A percentile compares a stretch with the other conserved stretches of the same genome.
Conservation (phyloP, 257 asterid genomes). For the Solanum virginianum region DNA sequence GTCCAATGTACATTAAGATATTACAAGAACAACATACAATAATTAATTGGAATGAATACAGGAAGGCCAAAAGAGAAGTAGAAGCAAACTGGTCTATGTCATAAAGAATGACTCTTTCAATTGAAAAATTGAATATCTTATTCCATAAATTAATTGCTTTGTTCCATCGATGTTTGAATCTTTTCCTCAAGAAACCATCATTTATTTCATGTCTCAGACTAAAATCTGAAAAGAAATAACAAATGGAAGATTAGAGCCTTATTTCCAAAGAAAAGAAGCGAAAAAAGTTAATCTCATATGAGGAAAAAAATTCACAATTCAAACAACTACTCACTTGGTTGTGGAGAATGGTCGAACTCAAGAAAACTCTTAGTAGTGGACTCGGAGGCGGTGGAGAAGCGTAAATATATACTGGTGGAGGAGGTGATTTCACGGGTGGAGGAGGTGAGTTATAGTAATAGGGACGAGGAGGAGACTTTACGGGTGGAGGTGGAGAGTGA, state of each 20-base stretch:
- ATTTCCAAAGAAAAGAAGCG: background rate
- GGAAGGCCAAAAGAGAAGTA: background rate
- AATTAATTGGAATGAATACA: background rate
- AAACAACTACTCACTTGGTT: background rate
- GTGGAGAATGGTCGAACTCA: background rate
- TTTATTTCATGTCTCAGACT: background rate
- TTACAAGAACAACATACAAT: background rate
- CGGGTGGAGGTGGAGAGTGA: background rate
- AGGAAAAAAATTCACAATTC: background rate
- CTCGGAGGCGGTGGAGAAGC: constrained; percentile 13
- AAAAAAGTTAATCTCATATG: background rate
- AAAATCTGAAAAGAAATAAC: background rate
- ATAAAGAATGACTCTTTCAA: background rate
- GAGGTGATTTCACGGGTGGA: background rate
- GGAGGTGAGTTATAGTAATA: background rate
- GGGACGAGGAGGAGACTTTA: background rate
- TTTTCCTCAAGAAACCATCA: background rate
- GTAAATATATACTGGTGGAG: constrained; percentile 5
- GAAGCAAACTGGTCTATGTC: background rate
- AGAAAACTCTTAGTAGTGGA: background rate
- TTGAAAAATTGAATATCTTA: background rate
- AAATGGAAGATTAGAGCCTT: background rate
- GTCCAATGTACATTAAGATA: background rate
- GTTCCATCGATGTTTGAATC: background rate
- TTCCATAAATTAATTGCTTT: background rate